Conservation (phyloP, 169 alveolate species). For the Eimeria tenella region DNA sequence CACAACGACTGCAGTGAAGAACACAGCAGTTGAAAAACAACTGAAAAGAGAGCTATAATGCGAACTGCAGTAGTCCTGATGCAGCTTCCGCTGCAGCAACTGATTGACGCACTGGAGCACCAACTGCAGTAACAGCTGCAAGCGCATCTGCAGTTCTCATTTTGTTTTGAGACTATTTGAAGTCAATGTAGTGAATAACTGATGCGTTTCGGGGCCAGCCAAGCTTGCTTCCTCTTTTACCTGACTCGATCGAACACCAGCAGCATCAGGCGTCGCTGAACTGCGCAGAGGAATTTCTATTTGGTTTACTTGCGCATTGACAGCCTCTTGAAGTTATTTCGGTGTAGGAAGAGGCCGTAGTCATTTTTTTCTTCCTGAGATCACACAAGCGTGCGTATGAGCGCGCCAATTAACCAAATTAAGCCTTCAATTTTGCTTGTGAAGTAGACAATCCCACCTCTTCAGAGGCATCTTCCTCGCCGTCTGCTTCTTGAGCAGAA, state of each 20-base stretch:
- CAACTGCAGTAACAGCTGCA: conserved; percentile 3
- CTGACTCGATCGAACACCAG: too few species aligned
- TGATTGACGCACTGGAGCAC: background rate
- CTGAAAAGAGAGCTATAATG: too few species aligned
- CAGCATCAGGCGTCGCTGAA: background rate
- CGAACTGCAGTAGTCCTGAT: background rate
- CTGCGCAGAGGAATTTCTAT: background rate
- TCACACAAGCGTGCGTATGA: background rate
- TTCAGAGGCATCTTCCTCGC: background rate
- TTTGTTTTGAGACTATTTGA: background rate
- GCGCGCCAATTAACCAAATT: too few species aligned
- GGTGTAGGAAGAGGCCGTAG: conserved; percentile 45
- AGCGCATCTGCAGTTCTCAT: background rate
- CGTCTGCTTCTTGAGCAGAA: conserved; percentile 26
- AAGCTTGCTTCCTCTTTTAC: too few species aligned
- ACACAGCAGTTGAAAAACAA: too few species aligned
- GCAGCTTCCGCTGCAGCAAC: background rate
- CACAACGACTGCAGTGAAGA: too few species aligned
- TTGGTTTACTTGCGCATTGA: background rate
- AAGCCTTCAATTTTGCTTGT: too few species aligned
- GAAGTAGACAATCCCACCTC: background rate
- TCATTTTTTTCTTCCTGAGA: background rate
- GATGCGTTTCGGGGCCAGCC: background rate
- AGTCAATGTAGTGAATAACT: background rate
- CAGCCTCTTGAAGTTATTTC: background rate